phyloP scores from a whole-genome alignment of 176 grass and related monocot species.

The Ensete glaucum region DNA sequence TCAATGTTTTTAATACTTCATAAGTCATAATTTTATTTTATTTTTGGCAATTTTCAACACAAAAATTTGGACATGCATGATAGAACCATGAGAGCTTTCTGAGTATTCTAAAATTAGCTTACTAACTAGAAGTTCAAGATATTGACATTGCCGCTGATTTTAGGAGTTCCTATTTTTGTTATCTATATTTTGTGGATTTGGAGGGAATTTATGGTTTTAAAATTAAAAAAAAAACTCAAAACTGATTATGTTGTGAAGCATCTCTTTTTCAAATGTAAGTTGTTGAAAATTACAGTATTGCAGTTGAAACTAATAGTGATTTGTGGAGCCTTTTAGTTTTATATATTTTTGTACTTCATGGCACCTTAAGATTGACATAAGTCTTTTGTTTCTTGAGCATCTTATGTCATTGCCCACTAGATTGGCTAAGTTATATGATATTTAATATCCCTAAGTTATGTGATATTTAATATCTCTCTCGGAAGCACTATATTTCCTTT shows the following conservation, averaged over 20 bases:
- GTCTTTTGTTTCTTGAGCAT: no score
- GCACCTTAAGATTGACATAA: no score
- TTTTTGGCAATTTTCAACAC: background rate
- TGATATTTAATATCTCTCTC: no score
- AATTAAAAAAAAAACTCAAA: background rate
- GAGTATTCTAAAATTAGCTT: background rate
- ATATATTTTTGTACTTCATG: no score
- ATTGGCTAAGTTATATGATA: no score
- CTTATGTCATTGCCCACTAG: no score
- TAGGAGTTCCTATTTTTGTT: background rate
- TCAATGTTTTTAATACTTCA: constrained; percentile 15
- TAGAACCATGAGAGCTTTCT: background rate
- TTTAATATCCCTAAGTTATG: no score
- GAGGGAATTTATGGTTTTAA: background rate
- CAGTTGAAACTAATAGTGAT: no score
- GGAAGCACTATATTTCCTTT: no score
- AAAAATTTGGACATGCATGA: constrained; percentile 1
- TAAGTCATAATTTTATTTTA: background rate
- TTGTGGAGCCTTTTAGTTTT: no score
- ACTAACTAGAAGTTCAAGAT: background rate
- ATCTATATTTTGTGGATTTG: background rate
- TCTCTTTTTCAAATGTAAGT: background rate
- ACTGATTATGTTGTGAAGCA: background rate
- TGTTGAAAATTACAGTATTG: no score
- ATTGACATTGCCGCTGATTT: background rate